Percentiles rank a stretch among this genome's conserved stretches.
Evolutionary conservation across 352 stramenopile genomes (phyloP).

Genomic region (Aphanomyces invadans): DNA sequence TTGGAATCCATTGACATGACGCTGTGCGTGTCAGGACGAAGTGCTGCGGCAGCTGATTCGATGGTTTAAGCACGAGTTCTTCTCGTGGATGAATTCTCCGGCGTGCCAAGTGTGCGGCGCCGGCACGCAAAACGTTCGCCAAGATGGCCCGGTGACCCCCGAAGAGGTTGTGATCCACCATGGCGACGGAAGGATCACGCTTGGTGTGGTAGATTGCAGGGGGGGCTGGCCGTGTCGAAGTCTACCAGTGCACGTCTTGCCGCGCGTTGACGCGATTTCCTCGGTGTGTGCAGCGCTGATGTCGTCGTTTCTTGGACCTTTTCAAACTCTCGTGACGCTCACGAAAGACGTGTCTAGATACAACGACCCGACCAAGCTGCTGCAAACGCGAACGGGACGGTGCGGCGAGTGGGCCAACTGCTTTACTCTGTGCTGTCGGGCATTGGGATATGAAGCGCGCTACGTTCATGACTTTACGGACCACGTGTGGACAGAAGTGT

Average conservation of each 20-base stretch:
- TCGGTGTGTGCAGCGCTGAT: conserved; percentile 27
- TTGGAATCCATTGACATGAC: background rate
- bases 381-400: conserved; percentile 71
- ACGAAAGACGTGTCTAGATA: conserved; percentile 45
- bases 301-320: conserved; percentile 1
- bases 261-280: conserved; percentile 67
- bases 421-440: conserved; percentile 85
- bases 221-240: conserved; percentile 70
- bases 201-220: conserved; percentile 28
- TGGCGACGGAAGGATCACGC: too few species aligned
- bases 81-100: conserved; percentile 85
- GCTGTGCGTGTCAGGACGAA: conserved; percentile 34
- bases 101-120: conserved; percentile 47
- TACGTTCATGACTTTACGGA: conserved; percentile 93
- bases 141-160: conserved; percentile 37
- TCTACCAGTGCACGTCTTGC: conserved; percentile 74
- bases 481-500: conserved; percentile 94
- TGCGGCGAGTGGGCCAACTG: conserved; percentile 93
- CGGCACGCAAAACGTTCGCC: conserved; percentile 39
- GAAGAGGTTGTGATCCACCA: too few species aligned
- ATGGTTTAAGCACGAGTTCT: conserved; percentile 89
- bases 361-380: conserved; percentile 83
- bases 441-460: conserved; percentile 85
- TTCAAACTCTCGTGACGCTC: too few species aligned
- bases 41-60: conserved; percentile 64